phyloP scores from a whole-genome alignment of 805 yeast genomes.

The Priceomyces castillae region DNA sequence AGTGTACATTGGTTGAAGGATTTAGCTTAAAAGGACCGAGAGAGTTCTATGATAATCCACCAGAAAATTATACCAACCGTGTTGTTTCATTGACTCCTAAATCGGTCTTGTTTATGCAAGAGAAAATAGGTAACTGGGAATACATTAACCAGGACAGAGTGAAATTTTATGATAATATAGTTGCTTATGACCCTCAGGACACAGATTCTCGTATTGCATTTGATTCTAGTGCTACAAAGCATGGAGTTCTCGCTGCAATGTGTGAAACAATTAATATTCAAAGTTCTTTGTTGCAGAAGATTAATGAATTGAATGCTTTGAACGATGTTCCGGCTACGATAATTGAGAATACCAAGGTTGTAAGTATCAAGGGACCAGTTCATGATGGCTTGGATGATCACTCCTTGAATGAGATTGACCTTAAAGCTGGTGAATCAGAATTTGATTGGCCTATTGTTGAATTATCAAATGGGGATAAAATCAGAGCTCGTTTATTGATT shows the following conservation, averaged over 20 bases:
- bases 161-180: conserved; percentile 75
- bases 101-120: conserved; percentile 59
- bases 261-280: conserved; percentile 85
- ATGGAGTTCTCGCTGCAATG: conserved; percentile 65
- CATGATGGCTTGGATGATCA: conserved; percentile 8
- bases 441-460: conserved; percentile 75
- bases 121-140: conserved; percentile 72
- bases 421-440: conserved; percentile 22
- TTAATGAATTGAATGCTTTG: conserved; percentile 29
- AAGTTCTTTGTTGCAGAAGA: conserved; percentile 57
- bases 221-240: conserved; percentile 51
- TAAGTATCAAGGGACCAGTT: conserved; percentile 38
- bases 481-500: conserved; percentile 71
- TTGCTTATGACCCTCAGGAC: conserved; percentile 81
- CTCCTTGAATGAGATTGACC: conserved; percentile 17
- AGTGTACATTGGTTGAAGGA: conserved; percentile 73
- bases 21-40: conserved; percentile 53
- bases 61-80: conserved; percentile 65
- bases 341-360: conserved; percentile 67
- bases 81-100: conserved; percentile 85
- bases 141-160: conserved; percentile 66
- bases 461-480: conserved; percentile 59
- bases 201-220: conserved; percentile 64
- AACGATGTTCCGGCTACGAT: conserved; percentile 33
- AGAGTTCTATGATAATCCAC: conserved; percentile 44